Evolutionary conservation across 768 basidiomycete species (phyloP), one percentile per base, ranked within the genome.

Genomic region (Lentinula edodes): DNA sequence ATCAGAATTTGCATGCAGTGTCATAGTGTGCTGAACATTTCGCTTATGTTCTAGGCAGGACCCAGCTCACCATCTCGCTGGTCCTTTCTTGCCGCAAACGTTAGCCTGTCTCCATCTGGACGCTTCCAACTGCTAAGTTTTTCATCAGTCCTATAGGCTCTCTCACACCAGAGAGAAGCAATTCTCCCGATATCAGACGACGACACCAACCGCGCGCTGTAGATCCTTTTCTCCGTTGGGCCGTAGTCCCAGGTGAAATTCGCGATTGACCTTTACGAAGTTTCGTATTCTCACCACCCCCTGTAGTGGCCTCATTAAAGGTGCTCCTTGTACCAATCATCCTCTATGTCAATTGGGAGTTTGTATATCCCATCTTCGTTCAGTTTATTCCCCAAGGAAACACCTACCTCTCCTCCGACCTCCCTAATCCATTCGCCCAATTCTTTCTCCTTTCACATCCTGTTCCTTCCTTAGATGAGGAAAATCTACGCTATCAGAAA

Each of bases 81-180:
- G 86, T 42, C 78, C 86, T 5, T 85, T 89, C 70, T 70, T 83
- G 56, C 81, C 84, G 3, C 84, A 87, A 71, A 88, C 85, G 87
- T 88, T 68, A 62, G 80, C 57, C 39, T 36, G 58, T 48, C 56
- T 54, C 34, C 51, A 34, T 39, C 43, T 45, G 39, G 20, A 28
- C 35, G 51, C n/a, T 46, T 63, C 18, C 34, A 36, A 34, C 34
- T 59, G 10, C 35, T 32, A 39, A 54, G 5, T 23, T 45, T 43
- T 8, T 12, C 15, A 9, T 34, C 48, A 63, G 62, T 13, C 62
- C 62, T n/a, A 13, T 63, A 10, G 62, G 62, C 58, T 38, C 42
- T 39, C n/a, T 63, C 12, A 60, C 59, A 10, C 59, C 59, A 3
- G 8, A 35, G 59, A 36, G 59, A 32, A 36, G 34, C 8, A 34